phyloP scores from a whole-genome alignment of 1,284 basidiomycete species.

The Exsudoporus floridanus region DNA sequence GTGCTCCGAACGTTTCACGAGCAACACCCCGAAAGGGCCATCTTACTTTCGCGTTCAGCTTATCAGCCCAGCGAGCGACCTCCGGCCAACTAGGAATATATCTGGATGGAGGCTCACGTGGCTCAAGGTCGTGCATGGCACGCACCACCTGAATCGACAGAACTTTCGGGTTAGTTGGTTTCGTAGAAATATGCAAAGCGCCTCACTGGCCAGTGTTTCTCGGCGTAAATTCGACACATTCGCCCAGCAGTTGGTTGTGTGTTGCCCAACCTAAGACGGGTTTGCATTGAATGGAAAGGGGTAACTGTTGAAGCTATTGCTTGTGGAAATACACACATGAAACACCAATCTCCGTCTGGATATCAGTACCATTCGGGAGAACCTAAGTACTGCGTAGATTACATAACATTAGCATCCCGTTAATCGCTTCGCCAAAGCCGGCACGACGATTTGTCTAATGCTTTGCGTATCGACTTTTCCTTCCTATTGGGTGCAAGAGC shows the following conservation, averaged over 20 bases:
- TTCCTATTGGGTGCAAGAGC: constrained; percentile 52
- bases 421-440: constrained; percentile 27
- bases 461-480: constrained; percentile 41
- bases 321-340: constrained; percentile 21
- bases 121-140: constrained; percentile 38
- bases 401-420: neutral
- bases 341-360: neutral
- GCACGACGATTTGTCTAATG: constrained; percentile 39
- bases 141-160: constrained; percentile 40
- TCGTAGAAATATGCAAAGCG: no score
- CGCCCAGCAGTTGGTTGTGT: constrained; percentile 44
- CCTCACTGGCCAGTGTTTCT: neutral
- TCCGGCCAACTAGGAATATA: constrained; percentile 41
- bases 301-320: constrained; percentile 37
- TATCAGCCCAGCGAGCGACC: constrained; percentile 40
- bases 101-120: constrained; percentile 44
- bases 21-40: neutral
- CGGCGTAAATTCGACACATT: constrained; percentile 45
- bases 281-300: constrained; percentile 44
- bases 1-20: constrained; percentile 38
- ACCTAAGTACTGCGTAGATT: neutral
- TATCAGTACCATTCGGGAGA: neutral
- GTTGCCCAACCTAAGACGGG: constrained; percentile 42
- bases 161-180: constrained; percentile 40
- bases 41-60: constrained; percentile 43